Evolutionary conservation across 2,329 filamentous ascomycete genomes (phyloP), one percentile per base, ranked within the genome.

Genomic region (Rhinocladiella mackenziei): DNA sequence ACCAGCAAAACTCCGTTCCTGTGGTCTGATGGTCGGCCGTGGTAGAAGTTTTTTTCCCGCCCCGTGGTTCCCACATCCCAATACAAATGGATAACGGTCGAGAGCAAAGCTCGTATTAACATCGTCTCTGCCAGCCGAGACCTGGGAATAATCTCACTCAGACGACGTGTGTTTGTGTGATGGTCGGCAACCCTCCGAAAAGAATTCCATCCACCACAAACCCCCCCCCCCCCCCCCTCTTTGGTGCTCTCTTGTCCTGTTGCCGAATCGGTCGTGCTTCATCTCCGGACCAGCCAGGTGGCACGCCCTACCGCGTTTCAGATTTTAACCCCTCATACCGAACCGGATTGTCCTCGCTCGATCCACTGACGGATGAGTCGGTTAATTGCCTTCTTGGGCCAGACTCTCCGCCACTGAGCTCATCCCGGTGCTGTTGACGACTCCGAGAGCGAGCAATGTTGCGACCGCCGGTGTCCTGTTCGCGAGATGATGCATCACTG

Each of bases 401-500:
- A 26, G 40, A 37, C 20, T 31, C 44, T n/a, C 25, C 40, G 28
- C 52, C 54, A 43, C 45, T 44, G 17, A 52, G 34, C 35, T 56
- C 54, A 41, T 58, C 55, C 31, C 38, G 53, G 28, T 51, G 54
- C 43, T 53, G 56, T 42, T 58, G 56, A 13, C 53, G 54, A 48
- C 56, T 58, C 43, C 56, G 57, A 6, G 56, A 55, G 7, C 56
- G 53, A 33, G 49, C 48, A 17, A 56, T 42, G 14, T 49, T 41
- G 17, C 51, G 55, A 25, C 40, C 33, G 18, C 54, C 43, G 13
- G 36, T 9, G 20, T 56, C 48, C 9, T 49, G 45, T 19, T 59
- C 55, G 26, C 57, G 71, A 7, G 70, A 69, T 4, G 78, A 80
- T 48, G 78, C 62, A 59, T 84, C 82, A 64, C 81, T 86, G 58